Evolutionary conservation across 768 basidiomycete species (phyloP).

Genomic region (Lactarius vividus): DNA sequence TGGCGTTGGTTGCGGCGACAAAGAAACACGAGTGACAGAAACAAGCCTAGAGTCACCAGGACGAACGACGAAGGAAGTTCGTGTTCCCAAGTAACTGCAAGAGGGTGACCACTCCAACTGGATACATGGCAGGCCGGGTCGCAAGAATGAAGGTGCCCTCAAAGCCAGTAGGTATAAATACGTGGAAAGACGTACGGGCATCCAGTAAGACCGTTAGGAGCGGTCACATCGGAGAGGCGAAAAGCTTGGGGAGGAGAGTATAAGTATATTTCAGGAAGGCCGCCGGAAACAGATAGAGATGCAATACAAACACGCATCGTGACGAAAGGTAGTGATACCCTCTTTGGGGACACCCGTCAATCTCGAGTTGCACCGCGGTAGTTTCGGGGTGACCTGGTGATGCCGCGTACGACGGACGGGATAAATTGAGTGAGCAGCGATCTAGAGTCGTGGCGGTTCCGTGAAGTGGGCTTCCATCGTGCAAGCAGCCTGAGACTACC

Average conservation of each 20-base stretch:
- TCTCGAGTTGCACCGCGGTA: conserved; percentile 10
- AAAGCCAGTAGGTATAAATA: conserved; percentile 14
- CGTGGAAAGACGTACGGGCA: background rate
- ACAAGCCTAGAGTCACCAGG: conserved; percentile 31
- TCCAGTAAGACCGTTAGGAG: background rate
- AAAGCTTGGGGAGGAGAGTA: background rate
- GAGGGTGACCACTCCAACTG: conserved; percentile 42
- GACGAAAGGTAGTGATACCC: background rate
- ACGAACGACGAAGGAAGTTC: conserved; percentile 21
- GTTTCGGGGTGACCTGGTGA: conserved; percentile 3
- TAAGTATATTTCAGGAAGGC: conserved; percentile 9
- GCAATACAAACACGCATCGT: conserved; percentile 14
- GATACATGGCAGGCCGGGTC: conserved; percentile 37
- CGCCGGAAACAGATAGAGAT: conserved; percentile 12
- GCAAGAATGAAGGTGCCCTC: background rate
- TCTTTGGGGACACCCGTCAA: conserved; percentile 10
- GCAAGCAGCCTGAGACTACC: background rate
- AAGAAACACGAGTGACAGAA: conserved; percentile 18
- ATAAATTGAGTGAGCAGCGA: background rate
- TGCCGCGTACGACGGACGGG: background rate
- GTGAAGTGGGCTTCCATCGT: conserved; percentile 14
- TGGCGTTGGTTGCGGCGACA: conserved; percentile 8
- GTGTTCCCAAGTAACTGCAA: conserved; percentile 27
- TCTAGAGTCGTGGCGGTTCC: conserved; percentile 4
- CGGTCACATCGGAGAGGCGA: conserved; percentile 7